These are phyloP conservation scores for Anethum foeniculum DNA, from an alignment of 140 eudicot genomes.

Conservation along the genomic window DNA sequence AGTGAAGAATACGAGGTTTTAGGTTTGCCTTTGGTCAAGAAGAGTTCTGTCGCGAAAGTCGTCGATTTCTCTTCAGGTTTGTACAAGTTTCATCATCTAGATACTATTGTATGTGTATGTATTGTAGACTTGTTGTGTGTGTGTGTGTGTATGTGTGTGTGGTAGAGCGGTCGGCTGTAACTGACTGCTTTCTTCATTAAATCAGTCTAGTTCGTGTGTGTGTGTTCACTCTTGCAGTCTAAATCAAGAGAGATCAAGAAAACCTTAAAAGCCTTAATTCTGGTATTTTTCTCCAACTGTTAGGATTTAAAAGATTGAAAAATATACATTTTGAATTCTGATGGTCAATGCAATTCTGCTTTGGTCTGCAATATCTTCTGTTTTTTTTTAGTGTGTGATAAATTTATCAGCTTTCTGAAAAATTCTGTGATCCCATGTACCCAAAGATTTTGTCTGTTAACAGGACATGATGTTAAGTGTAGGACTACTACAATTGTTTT, in stretches of 20 bases:
- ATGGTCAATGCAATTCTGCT: not conserved
- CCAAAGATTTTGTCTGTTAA: not conserved
- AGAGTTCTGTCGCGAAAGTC: constrained; percentile 25
- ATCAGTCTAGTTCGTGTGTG: not conserved
- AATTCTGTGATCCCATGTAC: not conserved
- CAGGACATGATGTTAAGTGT: not conserved
- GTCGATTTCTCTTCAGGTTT: constrained; percentile 42
- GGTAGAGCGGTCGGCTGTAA: too few species aligned
- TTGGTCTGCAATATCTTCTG: not conserved
- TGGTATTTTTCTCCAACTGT: not conserved
- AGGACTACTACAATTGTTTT: not conserved
- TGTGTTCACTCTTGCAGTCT: not conserved
- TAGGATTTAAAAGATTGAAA: not conserved
- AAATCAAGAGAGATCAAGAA: not conserved
- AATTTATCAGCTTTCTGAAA: not conserved
- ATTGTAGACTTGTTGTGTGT: not conserved
- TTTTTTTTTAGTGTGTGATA: not conserved
- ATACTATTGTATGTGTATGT: not conserved
- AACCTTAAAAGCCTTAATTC: not conserved
- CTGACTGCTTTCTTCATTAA: too few species aligned
- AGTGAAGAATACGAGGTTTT: constrained; percentile 21
- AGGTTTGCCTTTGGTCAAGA: constrained; percentile 34
- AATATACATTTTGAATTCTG: not conserved
- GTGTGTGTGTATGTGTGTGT: not conserved
- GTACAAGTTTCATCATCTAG: not conserved